phyloP scores from a whole-genome alignment of 1,284 basidiomycete species.

The Apiotrichum domesticum region DNA sequence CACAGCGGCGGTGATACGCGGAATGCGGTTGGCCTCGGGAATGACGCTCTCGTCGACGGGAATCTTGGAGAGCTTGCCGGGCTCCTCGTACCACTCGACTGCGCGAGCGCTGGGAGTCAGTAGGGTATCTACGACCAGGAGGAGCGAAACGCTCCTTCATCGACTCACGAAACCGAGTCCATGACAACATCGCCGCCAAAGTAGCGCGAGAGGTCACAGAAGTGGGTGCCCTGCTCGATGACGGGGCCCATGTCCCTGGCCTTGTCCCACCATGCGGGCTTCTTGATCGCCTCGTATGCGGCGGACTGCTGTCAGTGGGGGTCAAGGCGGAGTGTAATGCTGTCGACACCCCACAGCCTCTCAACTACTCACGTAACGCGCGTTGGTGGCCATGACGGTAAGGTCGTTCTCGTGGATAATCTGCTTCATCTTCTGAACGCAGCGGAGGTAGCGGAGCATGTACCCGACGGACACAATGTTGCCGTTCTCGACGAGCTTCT shows the following conservation, averaged over 20 bases:
- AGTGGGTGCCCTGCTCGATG: conserved; percentile 91
- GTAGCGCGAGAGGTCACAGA: conserved; percentile 69
- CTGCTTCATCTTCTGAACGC: conserved; percentile 97
- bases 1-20: conserved; percentile 44
- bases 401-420: conserved; percentile 92
- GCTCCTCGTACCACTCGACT: conserved; percentile 83
- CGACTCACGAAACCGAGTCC: conserved; percentile 49
- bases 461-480: conserved; percentile 84
- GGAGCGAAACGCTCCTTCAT: too few relatives aligned
- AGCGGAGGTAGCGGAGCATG: conserved; percentile 89
- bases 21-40: conserved; percentile 44
- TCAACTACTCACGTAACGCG: conserved; percentile 58
- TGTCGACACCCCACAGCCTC: too few relatives aligned
- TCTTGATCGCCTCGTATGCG: conserved; percentile 82
- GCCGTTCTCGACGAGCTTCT: conserved; percentile 60
- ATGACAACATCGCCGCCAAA: conserved; percentile 93
- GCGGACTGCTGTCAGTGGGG: conserved; percentile 46
- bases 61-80: conserved; percentile 77
- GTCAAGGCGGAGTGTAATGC: not conserved
- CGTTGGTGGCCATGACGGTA: conserved; percentile 92
- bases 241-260: conserved; percentile 72
- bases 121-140: not conserved
- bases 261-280: conserved; percentile 98
- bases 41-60: conserved; percentile 48
- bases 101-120: conserved; percentile 59